Evolutionary conservation across 2,329 filamentous ascomycete genomes (phyloP), one percentile per base, ranked within the genome.

Genomic region (Grosmannia serpens): DNA sequence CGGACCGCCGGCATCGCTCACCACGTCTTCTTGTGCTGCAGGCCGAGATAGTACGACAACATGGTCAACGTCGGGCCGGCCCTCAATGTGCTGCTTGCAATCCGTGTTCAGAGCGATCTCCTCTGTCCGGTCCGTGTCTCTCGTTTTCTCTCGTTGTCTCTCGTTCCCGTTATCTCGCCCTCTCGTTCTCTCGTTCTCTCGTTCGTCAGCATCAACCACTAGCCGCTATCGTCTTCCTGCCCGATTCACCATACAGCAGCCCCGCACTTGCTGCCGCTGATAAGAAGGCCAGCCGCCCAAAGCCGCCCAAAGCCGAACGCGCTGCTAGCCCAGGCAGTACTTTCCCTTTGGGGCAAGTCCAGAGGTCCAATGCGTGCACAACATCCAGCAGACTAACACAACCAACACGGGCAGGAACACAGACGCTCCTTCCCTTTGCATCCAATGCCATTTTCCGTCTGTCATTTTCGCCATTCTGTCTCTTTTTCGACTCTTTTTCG

Each of bases 11-110:
- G 38, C 13, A 15, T 10, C 44, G 55, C 59, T 20, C 50, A 64
- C 63, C 62, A 64, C 56, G 62, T 60, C 38, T 54, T 51, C 20
- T 53, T 55, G 33, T 64, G 60, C 44, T 62, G 59, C 0, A 60
- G 50, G 5, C 61, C 62, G 27, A 64, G 58, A 46, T 62, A 60
- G 10, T 56, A 62, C 26, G 56, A 58, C 61, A 64, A 61, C 15
- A 24, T 53, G 22, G 13, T 20, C 4, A 5, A 5, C 7, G 49
- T 10, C 17, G 22, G 10, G 13, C 20, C 7, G 49, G 6, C 7
- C 3, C 2, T 17, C 5, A 15, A 15, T 38, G 33, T 11, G 33
- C 33, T 35, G 9, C 33, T 35, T 35, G 33, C n/a, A 35, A 9
- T 9, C 33, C 15, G 33, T 8, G 3, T 38, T 38, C 17, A 38